Evolutionary conservation across 2,329 filamentous ascomycete genomes (phyloP), one percentile per base, ranked within the genome.

Genomic region (Fusarium siculi): DNA sequence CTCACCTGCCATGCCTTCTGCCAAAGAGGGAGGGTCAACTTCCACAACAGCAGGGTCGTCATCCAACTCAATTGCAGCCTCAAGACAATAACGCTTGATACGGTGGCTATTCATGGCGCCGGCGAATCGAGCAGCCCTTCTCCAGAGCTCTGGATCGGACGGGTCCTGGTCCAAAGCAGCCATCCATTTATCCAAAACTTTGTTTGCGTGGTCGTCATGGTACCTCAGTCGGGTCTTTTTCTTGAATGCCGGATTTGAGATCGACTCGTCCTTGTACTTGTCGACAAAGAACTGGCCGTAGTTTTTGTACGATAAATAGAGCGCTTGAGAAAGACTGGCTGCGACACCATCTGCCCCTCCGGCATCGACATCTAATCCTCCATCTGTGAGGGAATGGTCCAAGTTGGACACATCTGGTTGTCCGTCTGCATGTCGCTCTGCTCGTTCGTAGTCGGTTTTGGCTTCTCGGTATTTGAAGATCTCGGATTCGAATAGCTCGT

Each of bases 221-320:
- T 82, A 81, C 42, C 69, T 74, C 16, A 82, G 61, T 39, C 75
- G 77, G 12, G 55, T 32, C 44, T 78, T 77, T 3, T 70, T 60
- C 34, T 75, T 77, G 80, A 86, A 81, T 89, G 84, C 75, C 87
- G 91, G 74, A 92, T 89, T 65, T 84, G 85, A 80, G n/a, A 62
- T 63, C 9, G 55, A 64, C 39, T 72, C 63, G 25, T 84, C 82
- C 62, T 81, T 83, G 7, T 82, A 74, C 58, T 80, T 82, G 61
- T 99, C 96, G n/a, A 99, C 86, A 65, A 92, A 86, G 79, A 97
- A 98, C 79, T 98, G 94, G 46, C 95, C 96, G 82, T 96, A 92
- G 77, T 98, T 99, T 82, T 98, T 99, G 85, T 97, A 94, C 3
- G 96, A 93, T 12, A 99, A 88, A 78, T 97, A 98, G 25, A 98